A percentile compares a stretch with the other conserved stretches of the same genome.
phyloP scores from a whole-genome alignment of 169 alveolate genomes.

The Plasmodium coatneyi region DNA sequence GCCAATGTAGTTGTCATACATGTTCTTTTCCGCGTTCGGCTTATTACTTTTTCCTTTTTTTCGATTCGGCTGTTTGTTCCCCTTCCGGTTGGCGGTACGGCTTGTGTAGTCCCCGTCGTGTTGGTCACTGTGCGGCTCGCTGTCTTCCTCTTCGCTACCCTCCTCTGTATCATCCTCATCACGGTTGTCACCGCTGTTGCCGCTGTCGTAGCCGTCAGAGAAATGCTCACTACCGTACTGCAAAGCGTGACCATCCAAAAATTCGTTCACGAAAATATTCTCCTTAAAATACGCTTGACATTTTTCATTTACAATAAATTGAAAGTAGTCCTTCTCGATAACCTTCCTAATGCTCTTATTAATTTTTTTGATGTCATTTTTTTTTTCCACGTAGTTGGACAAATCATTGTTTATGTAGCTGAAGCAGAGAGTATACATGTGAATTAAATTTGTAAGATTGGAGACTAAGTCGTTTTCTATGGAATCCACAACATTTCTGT shows the following conservation, averaged over 20 bases:
- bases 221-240: neutral
- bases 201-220: neutral
- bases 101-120: neutral
- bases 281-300: slow-evolving; percentile 32
- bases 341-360: slow-evolving; percentile 22
- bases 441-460: slow-evolving; percentile 35
- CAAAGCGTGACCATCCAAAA: slow-evolving; percentile 15
- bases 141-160: neutral
- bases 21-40: neutral
- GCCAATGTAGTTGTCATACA: neutral
- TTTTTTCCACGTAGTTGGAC: slow-evolving; percentile 45
- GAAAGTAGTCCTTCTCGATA: slow-evolving; percentile 47
- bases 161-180: neutral
- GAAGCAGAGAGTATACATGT: slow-evolving; percentile 64
- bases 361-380: slow-evolving; percentile 27
- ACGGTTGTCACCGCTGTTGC: neutral
- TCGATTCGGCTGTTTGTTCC: neutral
- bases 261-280: slow-evolving; percentile 4
- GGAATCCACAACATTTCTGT: slow-evolving; percentile 32
- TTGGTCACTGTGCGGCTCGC: neutral
- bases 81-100: neutral
- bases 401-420: slow-evolving; percentile 58
- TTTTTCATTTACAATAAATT: slow-evolving; percentile 47
- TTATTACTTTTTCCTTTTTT: neutral
- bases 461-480: slow-evolving; percentile 44